Base-by-base conservation (phyloP, 257 asterid species). In the Misopates orontium region DNA sequence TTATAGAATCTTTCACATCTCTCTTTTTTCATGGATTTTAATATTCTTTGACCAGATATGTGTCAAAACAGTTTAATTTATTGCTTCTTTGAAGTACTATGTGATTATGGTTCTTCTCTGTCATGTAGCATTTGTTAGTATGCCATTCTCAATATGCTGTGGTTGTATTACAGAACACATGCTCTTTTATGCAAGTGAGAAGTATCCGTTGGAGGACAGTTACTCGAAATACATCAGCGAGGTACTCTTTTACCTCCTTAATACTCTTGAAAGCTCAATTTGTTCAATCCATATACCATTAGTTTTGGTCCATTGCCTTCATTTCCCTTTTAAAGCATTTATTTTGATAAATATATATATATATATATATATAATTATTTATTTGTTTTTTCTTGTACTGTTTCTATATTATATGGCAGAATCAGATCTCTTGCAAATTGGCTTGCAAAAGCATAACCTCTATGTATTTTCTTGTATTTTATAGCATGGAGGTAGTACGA, bases 141-240 rank as follows among this genome's bases (percentile, higher is more conserved):
- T 45, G 49, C 62, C 58, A 22, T 62, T 45, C 70, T 67, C 19
- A 51, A 22, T 51, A 44, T 45, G 41, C 56, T 54, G 50, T 63
- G 69, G 51, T 56, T 74, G 15, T 39, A 24, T 75, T 81, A 62
- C 92, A 94, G 99, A 90, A 68, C 99, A 94, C 74, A 94, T 94
- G 99, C 84, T 94, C 60, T 93, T 94, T 77, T 94, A 90, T 78
- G 95, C 99, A 25, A 94, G 97, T 75, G 97, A 90, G 72, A 94
- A 94, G 85, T 94, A 94, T 68, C 99, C 96, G 3, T 40, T 62
- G 80, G 99, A 94, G 79, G 97, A 94, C 74, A 90, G 96, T 82
- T 94, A 94, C 82, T 90, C 96, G 16, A 85, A 82, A 77, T 94
- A 84, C 78, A 90, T 93, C 56, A 82, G 84, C 7, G 96, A 90